These are phyloP conservation scores for Turritis glabra DNA, from an alignment of 345 rosid genomes.

Conservation along the genomic window DNA sequence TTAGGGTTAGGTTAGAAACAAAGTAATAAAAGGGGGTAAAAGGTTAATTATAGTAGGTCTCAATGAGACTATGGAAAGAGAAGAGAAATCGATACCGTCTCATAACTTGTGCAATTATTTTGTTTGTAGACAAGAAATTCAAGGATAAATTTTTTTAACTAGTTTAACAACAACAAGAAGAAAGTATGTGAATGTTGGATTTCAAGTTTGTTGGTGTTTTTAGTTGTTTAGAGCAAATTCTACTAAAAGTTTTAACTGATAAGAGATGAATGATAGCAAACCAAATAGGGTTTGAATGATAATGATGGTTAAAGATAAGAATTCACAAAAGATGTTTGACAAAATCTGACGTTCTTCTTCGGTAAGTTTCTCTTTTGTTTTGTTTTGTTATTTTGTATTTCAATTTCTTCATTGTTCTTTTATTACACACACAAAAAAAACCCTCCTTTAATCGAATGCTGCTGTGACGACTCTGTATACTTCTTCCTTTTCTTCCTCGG, in stretches of 20 bases:
- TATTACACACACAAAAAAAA: not conserved
- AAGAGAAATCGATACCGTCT: too few relatives aligned
- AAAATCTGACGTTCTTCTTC: not conserved
- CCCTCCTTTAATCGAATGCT: not conserved
- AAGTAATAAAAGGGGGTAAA: not conserved
- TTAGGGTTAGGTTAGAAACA: not conserved
- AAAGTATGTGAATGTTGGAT: not conserved
- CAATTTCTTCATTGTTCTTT: not conserved
- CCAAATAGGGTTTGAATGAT: not conserved
- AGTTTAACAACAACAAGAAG: not conserved
- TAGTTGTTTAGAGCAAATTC: not conserved
- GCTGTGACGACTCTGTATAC: constrained; percentile 15
- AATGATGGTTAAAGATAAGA: not conserved
- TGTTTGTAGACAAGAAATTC: not conserved
- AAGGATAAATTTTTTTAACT: not conserved
- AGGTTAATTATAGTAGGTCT: not conserved
- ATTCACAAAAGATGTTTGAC: not conserved
- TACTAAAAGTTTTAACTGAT: not conserved
- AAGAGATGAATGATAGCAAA: not conserved
- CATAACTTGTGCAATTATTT: not conserved
- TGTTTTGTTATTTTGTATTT: not conserved
- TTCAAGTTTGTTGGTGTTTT: not conserved
- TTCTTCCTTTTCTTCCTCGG: not conserved
- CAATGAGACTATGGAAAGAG: too few relatives aligned
- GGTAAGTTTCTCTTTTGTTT: not conserved